Conservation (phyloP, 305 asterid genomes). For the Solanum hybrid region DNA sequence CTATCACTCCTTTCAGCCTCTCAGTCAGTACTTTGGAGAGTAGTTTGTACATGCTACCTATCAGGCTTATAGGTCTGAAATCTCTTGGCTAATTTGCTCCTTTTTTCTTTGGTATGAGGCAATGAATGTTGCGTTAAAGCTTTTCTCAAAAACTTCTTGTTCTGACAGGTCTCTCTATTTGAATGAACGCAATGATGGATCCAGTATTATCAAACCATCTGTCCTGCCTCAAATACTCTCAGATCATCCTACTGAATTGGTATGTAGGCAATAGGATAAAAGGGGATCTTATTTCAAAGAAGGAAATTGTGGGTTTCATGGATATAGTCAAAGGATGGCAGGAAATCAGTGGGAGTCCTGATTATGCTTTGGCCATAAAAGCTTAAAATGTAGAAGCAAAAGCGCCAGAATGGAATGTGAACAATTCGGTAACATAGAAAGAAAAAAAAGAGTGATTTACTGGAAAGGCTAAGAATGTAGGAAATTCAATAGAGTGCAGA, state of each 20-base stretch:
- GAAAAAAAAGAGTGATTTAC: not conserved
- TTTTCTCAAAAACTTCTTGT: not conserved
- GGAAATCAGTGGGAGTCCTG: not conserved
- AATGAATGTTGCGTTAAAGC: not conserved
- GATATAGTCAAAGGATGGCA: not conserved
- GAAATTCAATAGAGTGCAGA: not conserved
- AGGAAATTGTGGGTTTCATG: not conserved
- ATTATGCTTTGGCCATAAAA: not conserved
- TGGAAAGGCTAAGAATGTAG: not conserved
- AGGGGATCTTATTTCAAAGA: not conserved
- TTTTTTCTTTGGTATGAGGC: not conserved
- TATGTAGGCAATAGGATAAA: not conserved
- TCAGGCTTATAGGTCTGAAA: not conserved
- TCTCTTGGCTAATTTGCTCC: not conserved
- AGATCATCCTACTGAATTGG: not conserved
- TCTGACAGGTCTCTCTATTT: not conserved
- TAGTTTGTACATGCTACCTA: not conserved
- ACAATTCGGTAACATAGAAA: not conserved
- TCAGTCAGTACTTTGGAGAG: not conserved
- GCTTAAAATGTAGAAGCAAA: not conserved
- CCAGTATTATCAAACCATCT: not conserved
- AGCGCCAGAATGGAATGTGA: not conserved
- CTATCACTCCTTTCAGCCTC: not conserved
- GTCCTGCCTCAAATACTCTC: not conserved
- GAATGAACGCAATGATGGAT: not conserved